phyloP scores from a whole-genome alignment of 139 green algal species.

The Micractinium conductrix region DNA sequence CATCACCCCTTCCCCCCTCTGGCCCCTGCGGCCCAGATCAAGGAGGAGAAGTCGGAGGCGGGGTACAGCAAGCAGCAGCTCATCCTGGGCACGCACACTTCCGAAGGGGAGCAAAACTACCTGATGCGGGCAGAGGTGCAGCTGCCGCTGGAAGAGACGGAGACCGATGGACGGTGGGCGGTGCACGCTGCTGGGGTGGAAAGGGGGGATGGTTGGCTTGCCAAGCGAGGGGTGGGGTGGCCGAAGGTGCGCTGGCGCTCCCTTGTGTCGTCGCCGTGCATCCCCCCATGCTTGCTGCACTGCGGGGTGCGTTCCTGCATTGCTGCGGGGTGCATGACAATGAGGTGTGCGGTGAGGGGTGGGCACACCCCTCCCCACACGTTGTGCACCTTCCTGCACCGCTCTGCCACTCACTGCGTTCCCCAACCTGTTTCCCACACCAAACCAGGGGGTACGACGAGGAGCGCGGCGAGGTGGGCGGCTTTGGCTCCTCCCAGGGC shows the following conservation, averaged over 20 bases:
- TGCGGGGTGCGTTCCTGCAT: too few relatives aligned
- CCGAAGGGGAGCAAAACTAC: conserved; percentile 98
- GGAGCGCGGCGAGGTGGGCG: conserved; percentile 88
- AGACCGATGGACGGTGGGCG: conserved; percentile 70
- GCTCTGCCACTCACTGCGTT: background rate
- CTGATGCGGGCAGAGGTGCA: conserved; percentile 96
- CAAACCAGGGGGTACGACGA: conserved; percentile 88
- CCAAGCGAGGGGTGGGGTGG: too few relatives aligned
- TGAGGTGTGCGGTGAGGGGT: too few relatives aligned
- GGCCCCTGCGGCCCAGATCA: background rate
- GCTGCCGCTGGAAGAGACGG: conserved; percentile 93
- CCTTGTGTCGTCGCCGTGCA: too few relatives aligned
- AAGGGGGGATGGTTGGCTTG: too few relatives aligned
- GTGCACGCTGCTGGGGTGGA: too few relatives aligned
- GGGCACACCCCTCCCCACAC: too few relatives aligned
- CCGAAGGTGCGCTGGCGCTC: background rate
- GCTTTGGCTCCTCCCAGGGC: conserved; percentile 85
- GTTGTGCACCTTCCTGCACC: too few relatives aligned
- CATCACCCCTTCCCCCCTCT: background rate
- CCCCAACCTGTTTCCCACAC: too few relatives aligned
- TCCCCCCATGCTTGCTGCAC: too few relatives aligned
- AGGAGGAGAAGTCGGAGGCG: conserved; percentile 39
- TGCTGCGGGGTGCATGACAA: too few relatives aligned
- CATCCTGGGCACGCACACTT: conserved; percentile 98
- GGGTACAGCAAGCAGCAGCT: conserved; percentile 92